phyloP scores from a whole-genome alignment of 2,329 filamentous ascomycete genomes.

The Aspergillus uvarum region DNA sequence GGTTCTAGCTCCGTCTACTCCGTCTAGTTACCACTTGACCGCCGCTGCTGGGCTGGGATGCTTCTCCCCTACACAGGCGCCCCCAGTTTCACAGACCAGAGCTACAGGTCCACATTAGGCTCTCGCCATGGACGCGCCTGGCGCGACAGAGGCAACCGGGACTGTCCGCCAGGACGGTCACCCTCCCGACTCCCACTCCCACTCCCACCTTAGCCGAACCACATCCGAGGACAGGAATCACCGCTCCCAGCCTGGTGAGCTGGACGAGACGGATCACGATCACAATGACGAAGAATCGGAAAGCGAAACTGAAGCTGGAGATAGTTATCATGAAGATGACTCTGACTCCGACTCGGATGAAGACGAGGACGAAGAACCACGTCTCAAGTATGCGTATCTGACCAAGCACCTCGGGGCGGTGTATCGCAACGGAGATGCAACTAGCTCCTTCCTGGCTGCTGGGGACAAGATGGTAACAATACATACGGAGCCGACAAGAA shows the following conservation, averaged over 20 bases:
- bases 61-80: conserved; percentile 5
- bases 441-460: conserved; percentile 82
- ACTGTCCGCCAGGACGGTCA: conserved; percentile 22
- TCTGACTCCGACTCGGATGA: conserved; percentile 44
- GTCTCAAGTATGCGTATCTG: conserved; percentile 85
- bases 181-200: conserved; percentile 20
- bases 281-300: conserved; percentile 25
- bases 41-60: conserved; percentile 15
- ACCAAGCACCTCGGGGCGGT: conserved; percentile 76
- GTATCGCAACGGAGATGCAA: conserved; percentile 94
- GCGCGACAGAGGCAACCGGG: conserved; percentile 30
- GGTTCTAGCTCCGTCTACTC: neutral
- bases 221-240: conserved; percentile 9
- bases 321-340: conserved; percentile 56
- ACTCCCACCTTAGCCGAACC: conserved; percentile 20
- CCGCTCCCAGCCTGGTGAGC: conserved; percentile 18
- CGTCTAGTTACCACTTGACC: neutral
- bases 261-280: conserved; percentile 18
- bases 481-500: conserved; percentile 1
- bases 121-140: conserved; percentile 42
- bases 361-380: conserved; percentile 89
- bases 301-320: conserved; percentile 29
- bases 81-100: conserved; percentile 11
- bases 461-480: conserved; percentile 89
- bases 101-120: conserved; percentile 28